phyloP scores from a whole-genome alignment of 768 basidiomycete genomes.

The Hirschioporus abietinus region DNA sequence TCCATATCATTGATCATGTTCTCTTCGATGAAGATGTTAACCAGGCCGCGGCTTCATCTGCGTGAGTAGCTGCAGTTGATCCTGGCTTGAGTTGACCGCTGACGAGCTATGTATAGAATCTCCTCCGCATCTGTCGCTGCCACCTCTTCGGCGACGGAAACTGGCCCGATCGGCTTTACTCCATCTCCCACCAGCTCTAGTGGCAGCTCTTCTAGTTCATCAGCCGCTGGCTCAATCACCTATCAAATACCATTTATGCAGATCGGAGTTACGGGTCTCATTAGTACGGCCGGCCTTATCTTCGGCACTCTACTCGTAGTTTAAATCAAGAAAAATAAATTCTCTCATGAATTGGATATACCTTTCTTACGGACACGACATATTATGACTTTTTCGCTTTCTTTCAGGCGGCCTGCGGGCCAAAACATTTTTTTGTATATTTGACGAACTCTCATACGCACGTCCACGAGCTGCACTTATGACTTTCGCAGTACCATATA shows the following conservation, averaged over 20 bases:
- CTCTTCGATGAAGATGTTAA: conserved; percentile 42
- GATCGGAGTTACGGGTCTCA: background rate
- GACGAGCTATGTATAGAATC: conserved; percentile 18
- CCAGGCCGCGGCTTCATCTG: conserved; percentile 41
- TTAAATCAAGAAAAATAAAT: background rate
- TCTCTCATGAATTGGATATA: background rate
- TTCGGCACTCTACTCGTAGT: background rate
- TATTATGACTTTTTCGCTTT: background rate
- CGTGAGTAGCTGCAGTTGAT: conserved; percentile 33
- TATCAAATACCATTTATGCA: background rate
- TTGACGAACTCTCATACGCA: background rate
- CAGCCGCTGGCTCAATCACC: background rate
- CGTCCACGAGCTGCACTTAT: background rate
- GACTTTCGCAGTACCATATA: background rate
- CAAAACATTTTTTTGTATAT: background rate
- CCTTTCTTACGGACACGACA: background rate
- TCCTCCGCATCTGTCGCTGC: conserved; percentile 47
- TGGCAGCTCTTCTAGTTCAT: background rate
- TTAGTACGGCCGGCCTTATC: background rate
- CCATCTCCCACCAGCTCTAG: conserved; percentile 8
- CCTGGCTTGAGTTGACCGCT: background rate
- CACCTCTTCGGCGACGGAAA: conserved; percentile 31
- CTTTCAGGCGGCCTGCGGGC: too few relatives aligned
- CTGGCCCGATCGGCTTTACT: conserved; percentile 34
- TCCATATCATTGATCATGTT: conserved; percentile 56